Percentiles rank a stretch among this genome's conserved stretches.
phyloP scores from a whole-genome alignment of 176 grass and related monocot species.

The Cymbopogon citratus region DNA sequence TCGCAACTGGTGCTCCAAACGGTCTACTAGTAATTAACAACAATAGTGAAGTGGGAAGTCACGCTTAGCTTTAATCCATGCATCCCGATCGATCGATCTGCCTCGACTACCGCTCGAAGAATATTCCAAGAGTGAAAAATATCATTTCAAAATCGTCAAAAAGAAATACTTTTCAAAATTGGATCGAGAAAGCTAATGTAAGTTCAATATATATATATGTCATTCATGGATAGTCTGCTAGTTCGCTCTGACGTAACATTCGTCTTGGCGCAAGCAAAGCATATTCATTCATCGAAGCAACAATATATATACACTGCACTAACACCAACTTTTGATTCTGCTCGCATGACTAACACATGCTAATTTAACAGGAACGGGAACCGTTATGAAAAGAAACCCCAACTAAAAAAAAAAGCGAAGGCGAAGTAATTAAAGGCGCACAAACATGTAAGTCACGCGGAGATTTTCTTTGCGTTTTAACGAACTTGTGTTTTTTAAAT shows the following conservation, averaged over 20 bases:
- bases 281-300: neutral
- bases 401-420: neutral
- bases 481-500: neutral
- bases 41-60: neutral
- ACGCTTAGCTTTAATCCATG: neutral
- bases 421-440: neutral
- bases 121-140: neutral
- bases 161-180: neutral
- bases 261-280: conserved; percentile 1
- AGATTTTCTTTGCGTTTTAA: neutral
- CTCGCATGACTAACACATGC: conserved; percentile 35
- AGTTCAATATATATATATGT: neutral
- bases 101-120: neutral
- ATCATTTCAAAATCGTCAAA: neutral
- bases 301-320: neutral
- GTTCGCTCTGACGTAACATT: conserved; percentile 1
- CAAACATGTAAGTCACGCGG: neutral
- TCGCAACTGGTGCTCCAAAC: too few species aligned
- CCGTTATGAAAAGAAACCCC: neutral
- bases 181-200: neutral
- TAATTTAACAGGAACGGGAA: neutral
- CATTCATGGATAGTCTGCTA: neutral
- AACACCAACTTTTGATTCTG: conserved; percentile 1
- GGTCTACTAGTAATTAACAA: neutral
- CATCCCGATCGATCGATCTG: too few species aligned